Conservation (phyloP, 1,139 yeast species). For the Yamadazyma kanchanaburiensis region DNA sequence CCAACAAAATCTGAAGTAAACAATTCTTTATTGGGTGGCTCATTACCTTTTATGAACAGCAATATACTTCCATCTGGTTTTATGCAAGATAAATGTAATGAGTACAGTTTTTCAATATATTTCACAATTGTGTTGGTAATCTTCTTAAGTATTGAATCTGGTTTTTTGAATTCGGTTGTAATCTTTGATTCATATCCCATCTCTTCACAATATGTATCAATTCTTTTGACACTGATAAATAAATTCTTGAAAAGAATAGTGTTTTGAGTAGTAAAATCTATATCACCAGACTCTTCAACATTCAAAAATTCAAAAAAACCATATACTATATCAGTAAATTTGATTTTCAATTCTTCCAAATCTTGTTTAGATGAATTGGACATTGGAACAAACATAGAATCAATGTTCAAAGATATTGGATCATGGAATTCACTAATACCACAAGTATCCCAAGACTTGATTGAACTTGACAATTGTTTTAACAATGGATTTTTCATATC, state of each 20-base stretch:
- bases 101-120: no score
- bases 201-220: constrained; percentile 9
- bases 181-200: constrained; percentile 11
- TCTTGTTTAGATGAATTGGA: constrained; percentile 9
- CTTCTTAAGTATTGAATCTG: no score
- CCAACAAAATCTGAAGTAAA: constrained; percentile 10
- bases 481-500: constrained; percentile 18
- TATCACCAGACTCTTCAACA: constrained; percentile 1
- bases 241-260: constrained; percentile 7
- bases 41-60: no score
- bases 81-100: no score
- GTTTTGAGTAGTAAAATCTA: constrained; percentile 3
- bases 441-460: constrained; percentile 29
- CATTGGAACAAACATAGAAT: constrained; percentile 7
- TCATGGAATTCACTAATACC: constrained; percentile 20
- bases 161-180: no score
- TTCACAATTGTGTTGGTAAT: no score
- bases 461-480: constrained; percentile 15
- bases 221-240: constrained; percentile 8
- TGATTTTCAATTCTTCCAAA: constrained; percentile 8
- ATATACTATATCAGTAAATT: constrained; percentile 7
- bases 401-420: constrained; percentile 19
- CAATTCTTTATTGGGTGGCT: no score
- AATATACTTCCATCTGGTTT: no score
- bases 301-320: constrained; percentile 6